phyloP scores from a whole-genome alignment of 2,329 filamentous ascomycete species.

The Stemphylium beticola region DNA sequence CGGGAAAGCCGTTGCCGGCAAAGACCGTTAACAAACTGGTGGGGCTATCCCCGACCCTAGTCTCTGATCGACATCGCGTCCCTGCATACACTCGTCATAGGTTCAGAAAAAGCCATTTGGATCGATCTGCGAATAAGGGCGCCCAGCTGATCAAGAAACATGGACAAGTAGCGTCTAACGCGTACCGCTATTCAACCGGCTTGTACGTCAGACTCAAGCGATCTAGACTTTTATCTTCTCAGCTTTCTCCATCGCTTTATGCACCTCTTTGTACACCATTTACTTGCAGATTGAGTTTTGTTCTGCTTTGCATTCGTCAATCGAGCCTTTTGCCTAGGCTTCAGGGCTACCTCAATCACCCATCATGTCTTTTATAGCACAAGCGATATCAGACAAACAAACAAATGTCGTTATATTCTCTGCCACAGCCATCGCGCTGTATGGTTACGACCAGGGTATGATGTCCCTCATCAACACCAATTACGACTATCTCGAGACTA shows the following conservation, averaged over 20 bases:
- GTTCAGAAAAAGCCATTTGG: neutral
- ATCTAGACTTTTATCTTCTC: neutral
- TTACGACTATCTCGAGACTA: conserved; percentile 61
- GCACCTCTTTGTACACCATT: neutral
- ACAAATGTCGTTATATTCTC: conserved; percentile 60
- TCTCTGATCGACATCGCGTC: conserved; percentile 17
- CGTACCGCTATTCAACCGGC: conserved; percentile 1
- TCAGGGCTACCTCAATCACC: neutral
- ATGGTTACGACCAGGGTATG: conserved; percentile 60
- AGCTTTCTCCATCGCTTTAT: neutral
- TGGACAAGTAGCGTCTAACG: conserved; percentile 2
- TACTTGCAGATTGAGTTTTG: neutral
- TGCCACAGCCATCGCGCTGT: conserved; percentile 61
- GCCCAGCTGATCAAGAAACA: conserved; percentile 24
- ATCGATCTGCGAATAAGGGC: conserved; percentile 3
- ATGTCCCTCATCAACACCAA: conserved; percentile 63
- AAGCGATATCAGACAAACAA: conserved; percentile 47
- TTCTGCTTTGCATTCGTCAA: neutral
- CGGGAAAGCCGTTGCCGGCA: neutral
- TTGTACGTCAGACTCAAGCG: neutral
- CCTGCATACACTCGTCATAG: conserved; percentile 29
- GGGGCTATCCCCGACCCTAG: conserved; percentile 15
- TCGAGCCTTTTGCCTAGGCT: neutral
- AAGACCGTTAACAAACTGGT: conserved; percentile 9
- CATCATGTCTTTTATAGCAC: conserved; percentile 10